Percentiles rank a stretch among this genome's conserved stretches.
Conservation (phyloP, 352 stramenopile genomes). For the Phytophthora multivora region DNA sequence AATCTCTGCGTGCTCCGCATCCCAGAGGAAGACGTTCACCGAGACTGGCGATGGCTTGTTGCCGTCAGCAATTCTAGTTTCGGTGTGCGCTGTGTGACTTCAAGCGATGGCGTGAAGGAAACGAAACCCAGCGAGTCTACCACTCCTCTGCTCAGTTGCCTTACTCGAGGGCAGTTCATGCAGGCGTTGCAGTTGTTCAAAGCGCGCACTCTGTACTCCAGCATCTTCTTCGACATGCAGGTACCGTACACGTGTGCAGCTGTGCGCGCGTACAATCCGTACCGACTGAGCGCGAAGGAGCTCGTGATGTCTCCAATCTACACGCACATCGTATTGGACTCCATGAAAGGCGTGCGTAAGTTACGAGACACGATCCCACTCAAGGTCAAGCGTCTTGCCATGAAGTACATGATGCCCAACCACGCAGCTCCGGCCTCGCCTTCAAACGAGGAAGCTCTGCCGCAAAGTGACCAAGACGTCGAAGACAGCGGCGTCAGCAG, state of each 20-base stretch:
- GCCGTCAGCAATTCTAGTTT: slow-evolving; percentile 62
- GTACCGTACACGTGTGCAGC: slow-evolving; percentile 79
- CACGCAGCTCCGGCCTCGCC: slow-evolving; percentile 24
- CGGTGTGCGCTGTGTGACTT: slow-evolving; percentile 47
- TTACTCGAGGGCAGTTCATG: slow-evolving; percentile 75
- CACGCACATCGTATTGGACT: slow-evolving; percentile 64
- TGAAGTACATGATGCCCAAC: slow-evolving; percentile 34
- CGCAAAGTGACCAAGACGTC: slow-evolving; percentile 8
- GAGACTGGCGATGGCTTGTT: slow-evolving; percentile 70
- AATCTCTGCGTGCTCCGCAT: slow-evolving; percentile 52
- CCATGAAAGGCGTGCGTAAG: slow-evolving; percentile 53
- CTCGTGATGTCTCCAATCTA: slow-evolving; percentile 69
- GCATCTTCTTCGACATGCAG: slow-evolving; percentile 82
- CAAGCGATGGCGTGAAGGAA: slow-evolving; percentile 3
- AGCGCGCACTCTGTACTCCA: slow-evolving; percentile 71
- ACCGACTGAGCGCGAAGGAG: slow-evolving; percentile 52
- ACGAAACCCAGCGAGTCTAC: background rate
- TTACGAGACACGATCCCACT: slow-evolving; percentile 65
- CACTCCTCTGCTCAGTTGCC: slow-evolving; percentile 57
- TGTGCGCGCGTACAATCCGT: slow-evolving; percentile 84
- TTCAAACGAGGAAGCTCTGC: slow-evolving; percentile 23
- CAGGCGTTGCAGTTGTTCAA: slow-evolving; percentile 75
- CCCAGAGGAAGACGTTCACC: slow-evolving; percentile 49
- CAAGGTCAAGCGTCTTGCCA: slow-evolving; percentile 43
- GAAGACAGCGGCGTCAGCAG: slow-evolving; percentile 22